Percentiles rank a stretch among this genome's conserved stretches.
phyloP scores from a whole-genome alignment of 2,329 filamentous ascomycete species.

The Metarhizium sp. region DNA sequence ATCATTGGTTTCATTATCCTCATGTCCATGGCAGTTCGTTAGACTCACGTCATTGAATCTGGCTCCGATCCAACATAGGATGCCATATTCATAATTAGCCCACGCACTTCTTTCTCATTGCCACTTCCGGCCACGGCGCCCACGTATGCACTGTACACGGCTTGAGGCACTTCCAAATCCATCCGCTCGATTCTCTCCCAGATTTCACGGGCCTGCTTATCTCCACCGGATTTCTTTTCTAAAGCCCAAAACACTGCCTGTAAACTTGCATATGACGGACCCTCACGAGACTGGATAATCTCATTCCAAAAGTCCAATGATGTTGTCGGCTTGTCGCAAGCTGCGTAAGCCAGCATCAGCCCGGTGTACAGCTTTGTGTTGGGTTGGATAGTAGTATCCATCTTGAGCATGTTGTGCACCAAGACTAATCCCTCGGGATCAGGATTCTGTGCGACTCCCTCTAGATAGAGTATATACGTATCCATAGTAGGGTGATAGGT shows the following conservation, averaged over 20 bases:
- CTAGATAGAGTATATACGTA: slow-evolving; percentile 70
- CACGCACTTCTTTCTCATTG: slow-evolving; percentile 57
- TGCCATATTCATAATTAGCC: slow-evolving; percentile 58
- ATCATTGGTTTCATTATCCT: background rate
- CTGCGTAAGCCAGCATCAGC: slow-evolving; percentile 76
- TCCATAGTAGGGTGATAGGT: slow-evolving; percentile 58
- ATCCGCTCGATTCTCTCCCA: slow-evolving; percentile 64
- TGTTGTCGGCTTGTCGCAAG: slow-evolving; percentile 53
- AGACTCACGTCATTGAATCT: slow-evolving; percentile 61
- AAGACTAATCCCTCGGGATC: slow-evolving; percentile 56
- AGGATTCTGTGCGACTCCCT: slow-evolving; percentile 55
- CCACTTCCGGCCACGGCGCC: slow-evolving; percentile 67
- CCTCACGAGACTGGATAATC: slow-evolving; percentile 75
- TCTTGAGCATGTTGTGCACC: slow-evolving; percentile 88
- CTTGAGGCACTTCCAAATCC: slow-evolving; percentile 67
- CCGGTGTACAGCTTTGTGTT: slow-evolving; percentile 72
- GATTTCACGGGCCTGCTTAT: slow-evolving; percentile 53
- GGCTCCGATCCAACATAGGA: slow-evolving; percentile 56
- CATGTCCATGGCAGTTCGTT: background rate
- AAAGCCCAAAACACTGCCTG: slow-evolving; percentile 74
- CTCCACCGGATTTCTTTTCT: slow-evolving; percentile 49
- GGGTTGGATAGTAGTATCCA: slow-evolving; percentile 72
- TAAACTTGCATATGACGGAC: slow-evolving; percentile 73
- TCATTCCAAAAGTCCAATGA: slow-evolving; percentile 77
- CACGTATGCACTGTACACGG: slow-evolving; percentile 68